These are phyloP conservation scores for Carallia pectinifolia DNA, from an alignment of 345 rosid genomes.

Conservation along the genomic window DNA sequence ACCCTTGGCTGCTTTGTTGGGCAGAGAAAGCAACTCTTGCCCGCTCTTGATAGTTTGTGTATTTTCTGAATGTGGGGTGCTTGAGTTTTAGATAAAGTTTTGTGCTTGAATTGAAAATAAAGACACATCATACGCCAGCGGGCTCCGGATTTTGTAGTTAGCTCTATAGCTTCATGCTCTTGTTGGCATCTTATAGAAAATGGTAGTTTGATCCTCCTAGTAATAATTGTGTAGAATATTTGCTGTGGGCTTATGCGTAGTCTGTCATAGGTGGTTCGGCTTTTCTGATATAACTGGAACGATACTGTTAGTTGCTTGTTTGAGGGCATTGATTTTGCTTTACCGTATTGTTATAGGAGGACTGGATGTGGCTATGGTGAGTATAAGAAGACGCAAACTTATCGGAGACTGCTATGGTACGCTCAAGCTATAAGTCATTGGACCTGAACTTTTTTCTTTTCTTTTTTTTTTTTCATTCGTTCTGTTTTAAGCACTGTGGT, in stretches of 20 bases:
- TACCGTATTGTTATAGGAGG: conserved; percentile 11
- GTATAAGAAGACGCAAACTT: conserved; percentile 27
- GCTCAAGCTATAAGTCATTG: neutral
- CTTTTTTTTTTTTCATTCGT: neutral
- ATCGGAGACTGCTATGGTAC: conserved; percentile 15
- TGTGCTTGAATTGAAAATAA: too few relatives aligned
- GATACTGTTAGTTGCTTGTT: neutral
- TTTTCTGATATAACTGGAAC: neutral
- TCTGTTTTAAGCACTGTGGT: neutral
- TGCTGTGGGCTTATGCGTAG: neutral
- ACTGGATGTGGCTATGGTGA: conserved; percentile 26
- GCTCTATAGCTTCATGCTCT: too few relatives aligned
- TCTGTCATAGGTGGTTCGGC: neutral
- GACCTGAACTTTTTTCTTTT: neutral
- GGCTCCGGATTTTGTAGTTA: too few relatives aligned
- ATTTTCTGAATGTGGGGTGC: neutral
- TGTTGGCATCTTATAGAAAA: neutral
- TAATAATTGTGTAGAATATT: neutral
- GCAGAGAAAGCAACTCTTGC: neutral
- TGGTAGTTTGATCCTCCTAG: neutral
- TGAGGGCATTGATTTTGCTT: conserved; percentile 2
- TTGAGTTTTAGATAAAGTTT: neutral
- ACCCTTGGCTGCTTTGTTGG: neutral
- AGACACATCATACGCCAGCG: too few relatives aligned
- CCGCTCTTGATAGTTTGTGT: neutral